Conservation (phyloP, 2,329 filamentous ascomycete genomes). For the Salinomyces thailandicus region DNA sequence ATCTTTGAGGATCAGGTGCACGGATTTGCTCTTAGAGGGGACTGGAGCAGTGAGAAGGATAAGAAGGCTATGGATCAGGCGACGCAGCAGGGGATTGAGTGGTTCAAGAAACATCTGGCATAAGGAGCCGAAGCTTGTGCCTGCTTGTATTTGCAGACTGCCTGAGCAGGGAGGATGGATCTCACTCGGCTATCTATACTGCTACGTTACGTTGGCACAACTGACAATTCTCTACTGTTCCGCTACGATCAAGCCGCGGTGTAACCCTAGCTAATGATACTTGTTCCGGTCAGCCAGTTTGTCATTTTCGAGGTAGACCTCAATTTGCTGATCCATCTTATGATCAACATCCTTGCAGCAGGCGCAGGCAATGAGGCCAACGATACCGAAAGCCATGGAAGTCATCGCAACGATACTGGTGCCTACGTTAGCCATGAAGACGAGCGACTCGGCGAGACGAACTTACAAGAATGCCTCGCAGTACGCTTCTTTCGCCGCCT, state of each 20-base stretch:
- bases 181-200: too few relatives aligned
- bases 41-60: slow-evolving; percentile 35
- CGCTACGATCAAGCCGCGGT: too few relatives aligned
- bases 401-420: slow-evolving; percentile 13
- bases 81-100: slow-evolving; percentile 22
- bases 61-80: slow-evolving; percentile 39
- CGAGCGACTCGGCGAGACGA: too few relatives aligned
- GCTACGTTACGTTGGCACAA: too few relatives aligned
- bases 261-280: slow-evolving; percentile 11
- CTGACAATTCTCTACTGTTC: too few relatives aligned
- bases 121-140: too few relatives aligned
- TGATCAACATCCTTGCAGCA: slow-evolving; percentile 15
- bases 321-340: slow-evolving; percentile 21
- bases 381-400: slow-evolving; percentile 13
- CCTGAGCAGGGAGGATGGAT: too few relatives aligned
- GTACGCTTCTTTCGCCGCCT: not conserved
- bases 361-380: slow-evolving; percentile 12
- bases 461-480: not conserved
- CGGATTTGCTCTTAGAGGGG: slow-evolving; percentile 34
- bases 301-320: slow-evolving; percentile 21
- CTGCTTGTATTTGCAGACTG: too few relatives aligned
- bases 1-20: slow-evolving; percentile 37
- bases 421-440: too few relatives aligned
- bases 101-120: slow-evolving; percentile 12
- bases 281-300: slow-evolving; percentile 14